These are phyloP conservation scores for Trichoderma citrinoviride DNA, from an alignment of 2,329 filamentous ascomycete genomes.

Conservation along the genomic window DNA sequence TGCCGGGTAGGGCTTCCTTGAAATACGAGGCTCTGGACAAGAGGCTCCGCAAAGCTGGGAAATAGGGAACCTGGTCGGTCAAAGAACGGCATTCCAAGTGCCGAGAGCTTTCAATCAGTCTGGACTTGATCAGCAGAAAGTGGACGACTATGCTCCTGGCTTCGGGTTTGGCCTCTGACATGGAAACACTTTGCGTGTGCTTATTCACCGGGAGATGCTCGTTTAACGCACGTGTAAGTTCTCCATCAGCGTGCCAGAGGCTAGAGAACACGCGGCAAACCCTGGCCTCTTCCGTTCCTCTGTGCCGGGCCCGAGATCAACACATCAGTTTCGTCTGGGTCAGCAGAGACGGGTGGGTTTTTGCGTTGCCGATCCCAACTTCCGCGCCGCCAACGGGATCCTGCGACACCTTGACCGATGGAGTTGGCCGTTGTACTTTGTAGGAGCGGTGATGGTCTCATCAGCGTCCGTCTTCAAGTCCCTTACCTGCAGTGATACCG, in stretches of 20 bases:
- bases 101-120: no score
- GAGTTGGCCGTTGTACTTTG: not conserved
- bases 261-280: not conserved
- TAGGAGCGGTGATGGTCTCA: not conserved
- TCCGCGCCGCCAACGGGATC: not conserved
- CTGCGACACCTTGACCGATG: not conserved
- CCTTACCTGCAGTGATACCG: not conserved
- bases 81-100: no score
- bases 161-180: no score
- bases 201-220: no score
- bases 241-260: not conserved
- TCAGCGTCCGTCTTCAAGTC: not conserved
- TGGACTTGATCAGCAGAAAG: no score
- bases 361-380: conserved; percentile 5
- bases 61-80: no score
- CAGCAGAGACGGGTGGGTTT: not conserved
- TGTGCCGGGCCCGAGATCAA: not conserved
- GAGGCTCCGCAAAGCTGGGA: no score
- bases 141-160: no score
- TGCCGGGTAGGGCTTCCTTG: no score
- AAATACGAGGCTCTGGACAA: no score
- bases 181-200: no score
- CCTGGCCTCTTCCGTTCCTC: not conserved
- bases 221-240: no score
- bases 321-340: conserved; percentile 8